Conservation (phyloP, 2,329 filamentous ascomycete species). For the Cercospora sesami region DNA sequence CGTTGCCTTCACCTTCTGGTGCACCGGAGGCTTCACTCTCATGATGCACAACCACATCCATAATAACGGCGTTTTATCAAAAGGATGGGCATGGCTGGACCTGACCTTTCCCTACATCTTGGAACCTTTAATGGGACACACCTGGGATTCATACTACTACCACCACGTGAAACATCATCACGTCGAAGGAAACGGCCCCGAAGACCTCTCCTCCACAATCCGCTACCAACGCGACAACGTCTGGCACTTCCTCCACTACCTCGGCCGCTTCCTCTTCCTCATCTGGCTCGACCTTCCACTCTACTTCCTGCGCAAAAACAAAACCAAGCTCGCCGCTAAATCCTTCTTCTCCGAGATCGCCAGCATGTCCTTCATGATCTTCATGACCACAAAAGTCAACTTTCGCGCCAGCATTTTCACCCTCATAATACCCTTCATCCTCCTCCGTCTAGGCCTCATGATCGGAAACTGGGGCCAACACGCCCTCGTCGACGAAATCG, state of each 20-base stretch:
- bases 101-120: constrained; percentile 68
- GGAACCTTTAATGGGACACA: constrained; percentile 77
- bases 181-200: constrained; percentile 75
- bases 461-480: constrained; percentile 84
- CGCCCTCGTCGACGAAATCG: constrained; percentile 72
- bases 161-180: constrained; percentile 87
- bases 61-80: constrained; percentile 66
- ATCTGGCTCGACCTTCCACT: constrained; percentile 73
- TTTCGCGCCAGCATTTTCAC: constrained; percentile 62
- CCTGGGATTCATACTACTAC: constrained; percentile 82
- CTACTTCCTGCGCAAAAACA: constrained; percentile 69
- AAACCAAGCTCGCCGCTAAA: constrained; percentile 55
- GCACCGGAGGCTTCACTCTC: constrained; percentile 72
- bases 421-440: constrained; percentile 64
- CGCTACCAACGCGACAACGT: constrained; percentile 71
- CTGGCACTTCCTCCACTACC: constrained; percentile 67
- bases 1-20: constrained; percentile 64
- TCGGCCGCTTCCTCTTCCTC: constrained; percentile 71
- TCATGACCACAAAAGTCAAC: constrained; percentile 53
- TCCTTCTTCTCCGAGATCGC: constrained; percentile 62
- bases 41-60: constrained; percentile 87
- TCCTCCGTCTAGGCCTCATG: constrained; percentile 73
- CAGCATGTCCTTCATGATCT: constrained; percentile 56
- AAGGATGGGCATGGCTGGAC: constrained; percentile 60
- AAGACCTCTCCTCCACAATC: constrained; percentile 74